Percentiles rank a stretch among this genome's conserved stretches.
phyloP scores from a whole-genome alignment of 352 stramenopile genomes.

The Phytopythium helicoides region DNA sequence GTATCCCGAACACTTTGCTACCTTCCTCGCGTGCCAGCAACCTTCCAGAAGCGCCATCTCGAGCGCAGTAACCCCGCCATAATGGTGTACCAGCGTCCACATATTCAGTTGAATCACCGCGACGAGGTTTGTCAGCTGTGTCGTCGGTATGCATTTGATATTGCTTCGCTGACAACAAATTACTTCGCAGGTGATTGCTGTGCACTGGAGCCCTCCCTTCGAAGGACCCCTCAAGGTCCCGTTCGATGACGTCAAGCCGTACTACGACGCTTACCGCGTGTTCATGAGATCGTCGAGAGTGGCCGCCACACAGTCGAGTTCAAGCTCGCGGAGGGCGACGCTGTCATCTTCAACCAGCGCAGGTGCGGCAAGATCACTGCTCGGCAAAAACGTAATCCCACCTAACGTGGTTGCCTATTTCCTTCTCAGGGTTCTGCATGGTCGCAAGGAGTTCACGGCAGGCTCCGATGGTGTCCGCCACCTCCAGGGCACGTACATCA shows the following conservation, averaged over 20 bases:
- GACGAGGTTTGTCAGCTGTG: slow-evolving; percentile 65
- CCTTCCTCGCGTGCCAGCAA: slow-evolving; percentile 87
- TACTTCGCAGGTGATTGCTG: slow-evolving; percentile 64
- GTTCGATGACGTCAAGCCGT: slow-evolving; percentile 65
- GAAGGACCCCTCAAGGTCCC: slow-evolving; percentile 89
- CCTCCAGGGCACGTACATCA: slow-evolving; percentile 85
- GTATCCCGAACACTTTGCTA: slow-evolving; percentile 70
- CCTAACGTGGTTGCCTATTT: background rate
- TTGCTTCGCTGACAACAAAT: background rate
- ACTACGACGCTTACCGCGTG: slow-evolving; percentile 81
- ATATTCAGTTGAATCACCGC: slow-evolving; percentile 89
- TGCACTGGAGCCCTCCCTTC: slow-evolving; percentile 94
- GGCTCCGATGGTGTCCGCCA: slow-evolving; percentile 73
- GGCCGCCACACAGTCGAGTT: slow-evolving; percentile 73
- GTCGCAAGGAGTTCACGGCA: slow-evolving; percentile 69
- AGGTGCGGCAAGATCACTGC: slow-evolving; percentile 17
- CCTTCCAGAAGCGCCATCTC: slow-evolving; percentile 93
- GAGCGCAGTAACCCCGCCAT: slow-evolving; percentile 84
- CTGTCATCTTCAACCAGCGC: slow-evolving; percentile 85
- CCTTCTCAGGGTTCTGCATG: slow-evolving; percentile 59
- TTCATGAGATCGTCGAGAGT: slow-evolving; percentile 83
- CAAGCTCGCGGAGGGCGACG: slow-evolving; percentile 74
- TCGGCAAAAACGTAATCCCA: background rate
- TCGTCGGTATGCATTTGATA: too few species aligned
- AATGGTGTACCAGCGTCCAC: slow-evolving; percentile 94